A percentile compares a stretch with the other conserved stretches of the same genome.
Conservation (phyloP, 2,329 filamentous ascomycete genomes). For the Sarocladium brachiariae region DNA sequence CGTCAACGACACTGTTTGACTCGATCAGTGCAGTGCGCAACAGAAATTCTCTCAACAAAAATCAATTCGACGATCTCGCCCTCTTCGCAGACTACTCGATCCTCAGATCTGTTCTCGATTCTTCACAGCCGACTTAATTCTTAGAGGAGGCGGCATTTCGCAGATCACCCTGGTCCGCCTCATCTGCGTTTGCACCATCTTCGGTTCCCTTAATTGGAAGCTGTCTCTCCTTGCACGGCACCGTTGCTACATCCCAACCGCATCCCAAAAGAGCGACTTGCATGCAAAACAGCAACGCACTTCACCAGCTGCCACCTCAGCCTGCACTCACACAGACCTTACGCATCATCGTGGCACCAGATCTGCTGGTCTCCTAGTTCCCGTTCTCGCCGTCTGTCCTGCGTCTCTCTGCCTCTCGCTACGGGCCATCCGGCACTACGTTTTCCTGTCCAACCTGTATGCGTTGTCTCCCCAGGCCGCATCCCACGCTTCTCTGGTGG, state of each 20-base stretch:
- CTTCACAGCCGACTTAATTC: too few relatives aligned
- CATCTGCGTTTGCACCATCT: neutral
- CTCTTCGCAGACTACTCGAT: too few relatives aligned
- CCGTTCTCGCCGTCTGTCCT: constrained; percentile 2
- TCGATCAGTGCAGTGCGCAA: neutral
- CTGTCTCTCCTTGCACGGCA: constrained; percentile 5
- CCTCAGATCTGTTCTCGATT: too few relatives aligned
- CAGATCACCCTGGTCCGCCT: neutral
- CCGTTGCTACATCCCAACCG: constrained; percentile 10
- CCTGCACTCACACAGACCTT: constrained; percentile 19
- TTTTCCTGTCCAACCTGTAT: constrained; percentile 3
- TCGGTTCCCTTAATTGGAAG: neutral
- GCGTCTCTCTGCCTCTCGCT: constrained; percentile 11
- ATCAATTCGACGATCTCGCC: too few relatives aligned
- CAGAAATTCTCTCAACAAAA: neutral
- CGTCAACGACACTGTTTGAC: constrained; percentile 1
- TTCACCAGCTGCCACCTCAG: constrained; percentile 22
- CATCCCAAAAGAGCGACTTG: constrained; percentile 27
- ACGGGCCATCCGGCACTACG: constrained; percentile 9
- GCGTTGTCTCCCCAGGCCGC: neutral
- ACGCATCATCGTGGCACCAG: constrained; percentile 13
- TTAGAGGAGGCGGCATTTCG: neutral
- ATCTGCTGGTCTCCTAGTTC: constrained; percentile 10
- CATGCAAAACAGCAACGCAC: constrained; percentile 20
- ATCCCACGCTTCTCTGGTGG: neutral